Evolutionary conservation across 108 stramenopile species (phyloP).

Genomic region (Poteriospumella lacustris): DNA sequence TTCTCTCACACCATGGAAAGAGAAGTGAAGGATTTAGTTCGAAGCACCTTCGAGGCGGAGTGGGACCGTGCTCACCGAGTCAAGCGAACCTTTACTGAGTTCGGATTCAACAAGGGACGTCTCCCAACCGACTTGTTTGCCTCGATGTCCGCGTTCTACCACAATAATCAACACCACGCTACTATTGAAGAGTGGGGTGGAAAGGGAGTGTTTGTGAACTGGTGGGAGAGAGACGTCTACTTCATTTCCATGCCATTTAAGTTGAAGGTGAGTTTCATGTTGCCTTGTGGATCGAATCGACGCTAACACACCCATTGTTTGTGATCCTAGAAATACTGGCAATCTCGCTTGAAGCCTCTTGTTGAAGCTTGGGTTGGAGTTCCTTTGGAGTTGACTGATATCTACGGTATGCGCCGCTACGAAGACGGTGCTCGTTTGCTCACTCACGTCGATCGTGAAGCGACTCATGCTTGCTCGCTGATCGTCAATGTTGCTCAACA

Average conservation of each 20-base stretch:
- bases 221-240: constrained; percentile 70
- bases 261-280: constrained; percentile 46
- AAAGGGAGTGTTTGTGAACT: constrained; percentile 75
- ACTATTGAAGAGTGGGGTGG: constrained; percentile 67
- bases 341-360: constrained; percentile 57
- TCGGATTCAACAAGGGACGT: constrained; percentile 15
- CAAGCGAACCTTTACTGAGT: constrained; percentile 10
- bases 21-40: neutral
- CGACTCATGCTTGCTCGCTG: constrained; percentile 73
- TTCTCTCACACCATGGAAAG: neutral
- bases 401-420: constrained; percentile 84
- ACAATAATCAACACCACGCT: constrained; percentile 65
- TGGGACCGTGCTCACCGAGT: constrained; percentile 11
- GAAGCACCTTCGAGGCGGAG: neutral
- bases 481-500: constrained; percentile 87
- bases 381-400: constrained; percentile 74
- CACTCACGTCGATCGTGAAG: constrained; percentile 76
- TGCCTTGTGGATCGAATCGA: no score
- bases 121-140: constrained; percentile 38
- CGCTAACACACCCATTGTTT: no score
- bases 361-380: constrained; percentile 73
- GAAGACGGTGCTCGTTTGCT: constrained; percentile 69
- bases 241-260: constrained; percentile 69
- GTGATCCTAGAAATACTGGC: constrained; percentile 47
- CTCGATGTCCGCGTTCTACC: constrained; percentile 69